These are phyloP conservation scores for Phytophthora gonapodyides DNA, from an alignment of 352 stramenopile species.

Conservation along the genomic window DNA sequence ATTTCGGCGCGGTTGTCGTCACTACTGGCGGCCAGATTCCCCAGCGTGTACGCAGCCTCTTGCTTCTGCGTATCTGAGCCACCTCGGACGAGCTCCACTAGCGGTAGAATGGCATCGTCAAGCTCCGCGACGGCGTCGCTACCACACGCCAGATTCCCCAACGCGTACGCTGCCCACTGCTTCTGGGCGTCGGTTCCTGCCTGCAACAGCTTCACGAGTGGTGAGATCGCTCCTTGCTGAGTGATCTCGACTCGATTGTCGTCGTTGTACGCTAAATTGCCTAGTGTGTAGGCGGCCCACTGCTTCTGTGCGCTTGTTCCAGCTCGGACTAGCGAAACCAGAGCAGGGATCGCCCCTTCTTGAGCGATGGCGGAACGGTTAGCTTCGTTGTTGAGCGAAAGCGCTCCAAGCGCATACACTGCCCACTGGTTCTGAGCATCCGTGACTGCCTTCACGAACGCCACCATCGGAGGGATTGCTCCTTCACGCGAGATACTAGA, in stretches of 20 bases:
- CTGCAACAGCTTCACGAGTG: conserved; percentile 13
- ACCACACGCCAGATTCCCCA: conserved; percentile 27
- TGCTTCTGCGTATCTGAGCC: conserved; percentile 27
- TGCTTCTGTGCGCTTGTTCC: conserved; percentile 26
- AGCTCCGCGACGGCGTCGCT: conserved; percentile 17
- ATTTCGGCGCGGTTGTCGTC: conserved; percentile 20
- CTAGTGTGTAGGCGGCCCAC: conserved; percentile 26
- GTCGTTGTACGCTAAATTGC: conserved; percentile 29
- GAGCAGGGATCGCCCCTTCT: conserved; percentile 19
- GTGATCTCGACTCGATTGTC: conserved; percentile 21
- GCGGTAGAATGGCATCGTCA: conserved; percentile 21
- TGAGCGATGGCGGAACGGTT: conserved; percentile 25
- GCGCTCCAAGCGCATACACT: conserved; percentile 17
- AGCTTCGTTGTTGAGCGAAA: conserved; percentile 24
- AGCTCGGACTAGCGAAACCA: conserved; percentile 11
- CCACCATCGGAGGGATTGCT: conserved; percentile 28
- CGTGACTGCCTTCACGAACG: conserved; percentile 22
- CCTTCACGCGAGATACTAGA: conserved; percentile 22
- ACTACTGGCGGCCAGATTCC: conserved; percentile 14
- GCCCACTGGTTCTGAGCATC: conserved; percentile 35
- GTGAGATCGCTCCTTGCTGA: conserved; percentile 14
- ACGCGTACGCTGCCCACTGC: conserved; percentile 19
- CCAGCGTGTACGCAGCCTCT: conserved; percentile 24
- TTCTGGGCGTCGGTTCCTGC: conserved; percentile 24
- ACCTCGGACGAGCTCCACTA: conserved; percentile 22